Conservation (phyloP, 2,329 filamentous ascomycete species). For the Corynespora cassiicola region DNA sequence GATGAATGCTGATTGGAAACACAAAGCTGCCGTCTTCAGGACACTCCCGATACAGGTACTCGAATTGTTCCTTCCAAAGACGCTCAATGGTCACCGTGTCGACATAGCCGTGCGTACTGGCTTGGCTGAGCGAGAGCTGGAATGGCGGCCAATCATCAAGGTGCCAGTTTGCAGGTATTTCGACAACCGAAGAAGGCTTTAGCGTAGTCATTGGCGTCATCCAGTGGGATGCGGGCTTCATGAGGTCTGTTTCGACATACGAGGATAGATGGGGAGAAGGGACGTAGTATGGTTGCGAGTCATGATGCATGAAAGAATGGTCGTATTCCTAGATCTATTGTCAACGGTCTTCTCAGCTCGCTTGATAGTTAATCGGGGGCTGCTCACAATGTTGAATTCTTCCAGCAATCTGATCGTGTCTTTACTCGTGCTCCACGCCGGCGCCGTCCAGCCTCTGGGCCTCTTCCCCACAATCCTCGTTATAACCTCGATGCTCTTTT, state of each 20-base stretch:
- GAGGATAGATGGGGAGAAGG: slow-evolving; percentile 52
- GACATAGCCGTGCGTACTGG: slow-evolving; percentile 60
- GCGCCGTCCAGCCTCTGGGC: slow-evolving; percentile 53
- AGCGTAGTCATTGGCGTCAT: slow-evolving; percentile 47
- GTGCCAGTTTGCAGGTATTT: slow-evolving; percentile 56
- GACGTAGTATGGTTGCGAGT: slow-evolving; percentile 50
- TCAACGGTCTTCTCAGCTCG: too few species aligned
- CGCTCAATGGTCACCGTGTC: slow-evolving; percentile 50
- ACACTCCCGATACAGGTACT: slow-evolving; percentile 52
- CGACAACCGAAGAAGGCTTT: slow-evolving; percentile 45
- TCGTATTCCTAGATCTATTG: slow-evolving; percentile 58
- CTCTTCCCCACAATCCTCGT: slow-evolving; percentile 48
- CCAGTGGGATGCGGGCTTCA: slow-evolving; percentile 41
- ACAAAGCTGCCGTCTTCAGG: slow-evolving; percentile 51
- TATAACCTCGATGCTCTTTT: slow-evolving; percentile 47
- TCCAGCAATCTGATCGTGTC: slow-evolving; percentile 50
- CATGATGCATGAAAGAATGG: slow-evolving; percentile 58
- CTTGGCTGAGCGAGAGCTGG: slow-evolving; percentile 51
- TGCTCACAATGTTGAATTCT: slow-evolving; percentile 46
- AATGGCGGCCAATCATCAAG: slow-evolving; percentile 59
- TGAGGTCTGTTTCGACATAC: slow-evolving; percentile 36
- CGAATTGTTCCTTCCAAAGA: slow-evolving; percentile 56
- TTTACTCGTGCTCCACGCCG: slow-evolving; percentile 49
- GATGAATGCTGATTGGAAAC: slow-evolving; percentile 56
- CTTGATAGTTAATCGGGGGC: too few species aligned